These are phyloP conservation scores for Botrytis galanthina DNA, from an alignment of 2,329 filamentous ascomycete genomes.

Conservation along the genomic window DNA sequence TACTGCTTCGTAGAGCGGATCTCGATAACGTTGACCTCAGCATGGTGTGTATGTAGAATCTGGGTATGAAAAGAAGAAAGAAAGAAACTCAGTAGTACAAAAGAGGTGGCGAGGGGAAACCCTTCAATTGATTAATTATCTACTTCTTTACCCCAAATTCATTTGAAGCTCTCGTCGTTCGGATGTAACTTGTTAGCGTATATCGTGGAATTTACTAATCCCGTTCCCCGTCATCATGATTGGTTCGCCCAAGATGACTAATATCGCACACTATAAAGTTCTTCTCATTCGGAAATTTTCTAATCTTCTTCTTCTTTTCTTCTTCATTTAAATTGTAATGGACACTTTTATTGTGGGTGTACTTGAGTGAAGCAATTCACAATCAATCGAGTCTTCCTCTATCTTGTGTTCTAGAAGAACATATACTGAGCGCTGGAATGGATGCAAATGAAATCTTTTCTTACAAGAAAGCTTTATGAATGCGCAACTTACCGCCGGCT, in stretches of 20 bases:
- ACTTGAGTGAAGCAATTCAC: constrained; percentile 48
- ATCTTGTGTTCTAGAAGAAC: constrained; percentile 66
- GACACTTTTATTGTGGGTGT: constrained; percentile 71
- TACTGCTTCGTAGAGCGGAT: constrained; percentile 65
- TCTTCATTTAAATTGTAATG: constrained; percentile 56
- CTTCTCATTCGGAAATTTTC: constrained; percentile 27
- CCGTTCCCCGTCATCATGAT: constrained; percentile 25
- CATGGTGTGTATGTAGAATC: constrained; percentile 63
- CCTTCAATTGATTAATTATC: constrained; percentile 22
- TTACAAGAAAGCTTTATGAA: constrained; percentile 37
- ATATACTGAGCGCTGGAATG: constrained; percentile 62
- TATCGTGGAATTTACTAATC: constrained; percentile 29
- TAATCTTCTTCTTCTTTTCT: constrained; percentile 38
- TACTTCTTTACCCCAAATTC: constrained; percentile 19
- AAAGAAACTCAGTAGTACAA: constrained; percentile 33
- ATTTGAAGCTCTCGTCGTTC: constrained; percentile 21
- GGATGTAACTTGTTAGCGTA: constrained; percentile 21
- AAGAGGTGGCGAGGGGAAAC: constrained; percentile 8
- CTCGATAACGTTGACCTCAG: constrained; percentile 66
- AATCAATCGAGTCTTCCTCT: constrained; percentile 65
- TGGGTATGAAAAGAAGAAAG: constrained; percentile 42
- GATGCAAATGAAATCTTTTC: constrained; percentile 62
- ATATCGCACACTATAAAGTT: constrained; percentile 28
- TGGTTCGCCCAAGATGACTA: constrained; percentile 27
- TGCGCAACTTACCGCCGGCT: constrained; percentile 69